phyloP scores from a whole-genome alignment of 2,329 filamentous ascomycete genomes.

The Fusarium duplospermum region DNA sequence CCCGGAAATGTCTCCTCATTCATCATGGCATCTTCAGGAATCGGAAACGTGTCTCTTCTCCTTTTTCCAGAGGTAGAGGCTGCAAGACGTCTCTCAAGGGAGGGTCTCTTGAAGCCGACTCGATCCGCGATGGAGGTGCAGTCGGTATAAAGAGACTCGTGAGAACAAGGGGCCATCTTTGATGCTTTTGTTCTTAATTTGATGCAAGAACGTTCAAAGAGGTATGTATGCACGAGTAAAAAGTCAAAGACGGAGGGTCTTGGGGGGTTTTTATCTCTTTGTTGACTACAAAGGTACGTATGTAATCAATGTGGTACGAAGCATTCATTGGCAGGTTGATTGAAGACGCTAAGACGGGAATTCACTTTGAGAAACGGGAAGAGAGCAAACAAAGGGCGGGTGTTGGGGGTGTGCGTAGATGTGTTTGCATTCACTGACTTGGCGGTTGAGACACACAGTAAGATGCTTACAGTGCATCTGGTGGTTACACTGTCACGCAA shows the following conservation, averaged over 20 bases:
- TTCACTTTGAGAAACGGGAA: background rate
- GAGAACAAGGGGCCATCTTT: constrained; percentile 3
- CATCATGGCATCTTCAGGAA: constrained; percentile 23
- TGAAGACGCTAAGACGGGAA: background rate
- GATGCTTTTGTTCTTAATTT: background rate
- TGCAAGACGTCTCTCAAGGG: constrained; percentile 22
- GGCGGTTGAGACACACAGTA: background rate
- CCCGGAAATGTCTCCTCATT: constrained; percentile 61
- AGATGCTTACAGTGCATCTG: background rate
- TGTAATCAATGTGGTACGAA: background rate
- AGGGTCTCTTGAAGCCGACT: constrained; percentile 24
- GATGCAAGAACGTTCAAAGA: background rate
- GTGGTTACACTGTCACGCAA: background rate
- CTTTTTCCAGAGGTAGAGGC: constrained; percentile 36
- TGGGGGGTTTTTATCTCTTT: background rate
- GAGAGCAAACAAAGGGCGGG: background rate
- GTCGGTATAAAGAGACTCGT: constrained; percentile 1
- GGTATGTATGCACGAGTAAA: background rate
- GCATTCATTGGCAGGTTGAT: background rate
- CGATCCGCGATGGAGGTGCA: constrained; percentile 24
- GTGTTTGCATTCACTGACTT: background rate
- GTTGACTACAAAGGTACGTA: background rate
- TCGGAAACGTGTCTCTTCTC: constrained; percentile 20
- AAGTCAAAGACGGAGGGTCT: background rate
- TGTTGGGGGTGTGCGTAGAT: background rate